These are phyloP conservation scores for Erigeron canadensis DNA, from an alignment of 129 eudicot genomes.

Conservation along the genomic window DNA sequence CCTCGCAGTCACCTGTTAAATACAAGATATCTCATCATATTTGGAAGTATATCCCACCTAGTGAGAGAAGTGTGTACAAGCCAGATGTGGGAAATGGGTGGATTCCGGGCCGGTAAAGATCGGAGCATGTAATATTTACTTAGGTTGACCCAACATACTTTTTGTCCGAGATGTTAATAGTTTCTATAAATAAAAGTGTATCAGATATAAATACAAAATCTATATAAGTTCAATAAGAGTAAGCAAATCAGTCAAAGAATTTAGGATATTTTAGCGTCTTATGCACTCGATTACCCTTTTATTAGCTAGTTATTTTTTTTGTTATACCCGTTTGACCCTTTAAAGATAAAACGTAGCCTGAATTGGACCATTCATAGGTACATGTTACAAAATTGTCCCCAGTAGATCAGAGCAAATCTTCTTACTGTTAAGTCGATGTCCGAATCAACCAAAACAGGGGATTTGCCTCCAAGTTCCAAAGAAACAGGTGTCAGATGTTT, in stretches of 20 bases:
- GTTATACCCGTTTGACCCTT: background rate
- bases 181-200: background rate
- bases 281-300: constrained; percentile 4
- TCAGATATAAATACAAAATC: background rate
- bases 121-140: no score
- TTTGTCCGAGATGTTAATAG: background rate
- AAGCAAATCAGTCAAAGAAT: no score
- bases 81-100: constrained; percentile 4
- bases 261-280: background rate
- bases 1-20: constrained; percentile 53
- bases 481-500: constrained; percentile 90
- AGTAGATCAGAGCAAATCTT: constrained; percentile 7
- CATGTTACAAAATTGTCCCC: constrained; percentile 1
- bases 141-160: background rate
- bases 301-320: no score
- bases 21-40: constrained; percentile 12
- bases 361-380: background rate
- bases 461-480: constrained; percentile 98
- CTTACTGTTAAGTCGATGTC: constrained; percentile 59
- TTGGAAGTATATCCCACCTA: no score
- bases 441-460: constrained; percentile 77
- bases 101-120: no score
- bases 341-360: background rate
- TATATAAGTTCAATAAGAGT: no score
- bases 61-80: background rate